Evolutionary conservation across 805 yeast species (phyloP), one percentile per base, ranked within the genome.

Genomic region (Nakazawaea laoshanensis): DNA sequence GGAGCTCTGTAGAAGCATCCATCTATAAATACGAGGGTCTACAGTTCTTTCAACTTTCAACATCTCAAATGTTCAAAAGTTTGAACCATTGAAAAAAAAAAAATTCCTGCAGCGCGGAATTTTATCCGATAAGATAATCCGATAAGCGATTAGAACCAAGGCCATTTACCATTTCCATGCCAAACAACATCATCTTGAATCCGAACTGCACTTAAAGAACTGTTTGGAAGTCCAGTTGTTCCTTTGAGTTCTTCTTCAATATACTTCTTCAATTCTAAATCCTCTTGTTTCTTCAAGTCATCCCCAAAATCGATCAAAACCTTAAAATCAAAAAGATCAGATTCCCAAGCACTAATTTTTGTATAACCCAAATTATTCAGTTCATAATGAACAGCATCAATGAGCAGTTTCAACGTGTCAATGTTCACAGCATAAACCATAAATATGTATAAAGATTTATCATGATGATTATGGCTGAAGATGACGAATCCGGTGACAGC

Each of bases 401-500:
- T 19, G 21, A 50, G 32, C 8, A 29, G 29, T 6, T 35, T 22
- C 8, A 45, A 36, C 14, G 37, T 31, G 1, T 34, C 42, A 4
- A 31, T 11, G 4, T 33, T 30, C n/a, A 27, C 30, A 1, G 47
- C 45, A 32, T 43, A 36, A 10, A 49, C 24, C 43, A 44, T 36
- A 30, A 49, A 26, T 10, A 53, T 31, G 3, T 32, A 26, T 2
- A 46, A 37, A 3, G 23, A n/a, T 14, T 42, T 37, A 3, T 30
- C 32, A 7, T 29, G 27, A 21, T 35, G 37, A 27, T 64, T 63
- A 33, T 63, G 67, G 28, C 52, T 56, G 74, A 74, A 71, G 11
- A 63, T 42, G 7, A 63, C 47, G 41, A 63, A 69, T 15, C 61
- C 55, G 4, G 19, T 19, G 15, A 24, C 24, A 5, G 37, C 30